Base-by-base conservation (phyloP, 1,284 basidiomycete species). In the Fomitopsis pinicola region DNA sequence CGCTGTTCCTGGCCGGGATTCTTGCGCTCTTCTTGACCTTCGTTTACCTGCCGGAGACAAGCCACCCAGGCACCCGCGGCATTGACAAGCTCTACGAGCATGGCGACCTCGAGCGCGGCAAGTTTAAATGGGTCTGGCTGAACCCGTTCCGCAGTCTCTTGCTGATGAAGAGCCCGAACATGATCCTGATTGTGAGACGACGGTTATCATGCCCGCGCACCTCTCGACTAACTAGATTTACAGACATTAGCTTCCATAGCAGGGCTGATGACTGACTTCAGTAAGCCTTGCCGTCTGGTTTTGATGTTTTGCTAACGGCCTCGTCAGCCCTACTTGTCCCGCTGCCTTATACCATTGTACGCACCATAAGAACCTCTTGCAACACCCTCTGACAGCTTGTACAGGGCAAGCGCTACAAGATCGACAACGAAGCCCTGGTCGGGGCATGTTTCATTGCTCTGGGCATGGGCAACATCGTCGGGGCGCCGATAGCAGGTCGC, bases 381-480 rank as follows among this genome's bases (percentile, higher is more conserved):
- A 26, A 28, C 28, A 26, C 36, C 26, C 33, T 33, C 30, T 14
- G 14, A 26, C 8, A 17, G 22, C 22, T 12, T n/a, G 14, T n/a
- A 8, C 2, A 88, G 84, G 83, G 83, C 44, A 76, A 75, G 1
- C 78, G 79, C 30, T 91, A 89, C 69, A 73, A 79, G 58, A 86
- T 91, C 58, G 71, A 72, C 8, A 87, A 86, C 68, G 78, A 82
- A 58, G 85, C 82, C 0, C 55, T 88, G 26, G 75, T 88, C 15
- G 88, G 89, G 4, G 77, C 78, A 1, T 79, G 86, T 62, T 89
- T 86, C 72, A 75, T 88, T 15, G 82, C 85, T 0, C 76, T 73
- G 5, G 88, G 89, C 1, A 40, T 83, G 3, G 88, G 88, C 1
- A 89, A 88, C 66, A 77, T 87, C 55, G 68, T 83, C 38, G 86